Evolutionary conservation across 2,329 filamentous ascomycete species (phyloP), one percentile per base, ranked within the genome.

Genomic region (Phyllosticta citribraziliensis): DNA sequence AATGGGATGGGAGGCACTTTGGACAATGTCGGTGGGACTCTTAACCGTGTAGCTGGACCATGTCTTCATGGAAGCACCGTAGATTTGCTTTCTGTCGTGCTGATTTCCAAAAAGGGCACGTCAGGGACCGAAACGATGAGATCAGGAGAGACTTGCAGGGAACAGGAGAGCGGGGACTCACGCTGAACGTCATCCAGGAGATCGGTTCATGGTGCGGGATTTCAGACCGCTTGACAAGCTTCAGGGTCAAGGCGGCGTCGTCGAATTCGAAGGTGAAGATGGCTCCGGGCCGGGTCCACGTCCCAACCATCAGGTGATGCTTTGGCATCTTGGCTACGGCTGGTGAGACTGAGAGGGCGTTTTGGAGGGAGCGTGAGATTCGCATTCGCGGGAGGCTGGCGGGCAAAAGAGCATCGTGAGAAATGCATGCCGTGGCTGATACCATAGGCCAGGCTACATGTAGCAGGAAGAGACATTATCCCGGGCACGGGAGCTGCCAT

Each of bases 171-270:
- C 20, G 56, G 12, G 30, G 33, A 63, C 87, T 76, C 78, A 91
- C 89, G 73, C 90, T 88, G 70, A 95, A 93, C 17, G 89, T 87
- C 88, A 96, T 93, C 91, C 91, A 96, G 63, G 90, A 95, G 66
- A 96, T 94, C 8, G 91, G 89, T 75, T 96, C 89, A 65, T 93
- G 88, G 58, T 88, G 76, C 4, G 89, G 87, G 61, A 95, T 94
- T 62, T 86, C 84, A 1, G 89, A 94, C 67, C 87, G 85, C 78
- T 93, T 91, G 70, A 95, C 77, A 69, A 94, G 75, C 66, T 87
- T 82, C 63, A 95, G 76, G 6, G 86, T 87, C 65, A 91, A 78
- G 50, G 84, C 84, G 74, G 92, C 88, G 67, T 93, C 89, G 76
- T 96, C 89, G 71, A 96, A 96, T 63, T 87, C 84, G 63, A 96